Evolutionary conservation across 139 green algal species (phyloP), one percentile per base, ranked within the genome.

Genomic region (Picochlorum sp.): DNA sequence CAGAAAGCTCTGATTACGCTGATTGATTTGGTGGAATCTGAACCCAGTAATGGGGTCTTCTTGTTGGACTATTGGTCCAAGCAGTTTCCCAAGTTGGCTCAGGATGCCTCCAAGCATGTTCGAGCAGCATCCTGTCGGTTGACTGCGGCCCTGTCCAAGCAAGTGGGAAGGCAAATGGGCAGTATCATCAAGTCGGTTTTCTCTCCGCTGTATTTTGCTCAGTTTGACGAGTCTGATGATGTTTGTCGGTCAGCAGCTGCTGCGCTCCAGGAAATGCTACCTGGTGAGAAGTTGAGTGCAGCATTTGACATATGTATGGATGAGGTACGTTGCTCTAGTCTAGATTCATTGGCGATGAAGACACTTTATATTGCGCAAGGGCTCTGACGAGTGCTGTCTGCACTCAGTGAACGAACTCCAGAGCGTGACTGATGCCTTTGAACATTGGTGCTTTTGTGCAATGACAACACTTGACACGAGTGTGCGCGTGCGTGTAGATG

Each of bases 1-100:
- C 63, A 85, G 30, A 95, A 95, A 49, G 88, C 88, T 2, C 75
- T 95, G 70, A 77, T 91, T 76, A 72, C 70, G 10, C 67, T 92
- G 38, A 54, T 57, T 0, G 38, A 49, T 15, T 58, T 87, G 18
- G 31, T 89, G 2, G 44, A 38, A 6, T 51, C 59, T 6, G 74
- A 72, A 49, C 20, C 65, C 4, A n/a, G 55, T 0, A 49, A 61
- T 0, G 68, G 77, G 5, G 38, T 91, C 4, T 55, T 68, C 0
- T 57, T 76, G 15, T 65, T 94, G 62, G 74, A 78, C 9, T 60
- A 77, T 10, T 96, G 88, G 88, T 58, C 71, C 4, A 83, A 88
- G 50, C 56, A 75, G n/a, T 95, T 83, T 65, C 65, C 71, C 16
- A 65, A 69, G 6, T 75, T 96, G 10, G 63, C 79, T 34, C 65